Conservation (phyloP, 179 eudicot species). For the Dionaea muscipula region DNA sequence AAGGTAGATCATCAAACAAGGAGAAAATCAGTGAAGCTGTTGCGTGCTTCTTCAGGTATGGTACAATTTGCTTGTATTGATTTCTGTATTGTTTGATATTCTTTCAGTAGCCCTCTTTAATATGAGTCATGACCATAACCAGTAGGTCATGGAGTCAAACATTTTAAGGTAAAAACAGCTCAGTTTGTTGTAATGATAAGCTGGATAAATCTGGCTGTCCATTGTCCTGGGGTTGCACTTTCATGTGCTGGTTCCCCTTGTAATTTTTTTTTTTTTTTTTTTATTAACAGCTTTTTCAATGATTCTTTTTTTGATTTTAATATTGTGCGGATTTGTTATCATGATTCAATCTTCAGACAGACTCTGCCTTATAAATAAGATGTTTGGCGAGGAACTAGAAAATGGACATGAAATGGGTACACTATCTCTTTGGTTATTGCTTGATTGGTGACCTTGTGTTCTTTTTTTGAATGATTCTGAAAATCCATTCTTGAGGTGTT, state of each 20-base stretch:
- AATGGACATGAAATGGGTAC: background rate
- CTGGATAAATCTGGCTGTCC: too few species aligned
- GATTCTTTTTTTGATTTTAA: background rate
- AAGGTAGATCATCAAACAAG: conserved; percentile 35
- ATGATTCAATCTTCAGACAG: too few species aligned
- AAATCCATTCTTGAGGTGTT: too few species aligned
- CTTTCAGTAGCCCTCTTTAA: too few species aligned
- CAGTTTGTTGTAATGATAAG: too few species aligned
- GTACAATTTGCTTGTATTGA: background rate
- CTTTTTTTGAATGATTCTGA: too few species aligned
- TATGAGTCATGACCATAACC: too few species aligned
- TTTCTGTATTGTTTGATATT: too few species aligned
- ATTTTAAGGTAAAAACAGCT: too few species aligned
- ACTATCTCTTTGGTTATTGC: background rate
- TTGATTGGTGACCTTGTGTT: too few species aligned
- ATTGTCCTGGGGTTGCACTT: background rate
- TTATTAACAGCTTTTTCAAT: background rate
- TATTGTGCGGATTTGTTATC: too few species aligned
- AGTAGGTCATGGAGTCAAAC: too few species aligned
- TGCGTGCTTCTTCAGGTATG: conserved; percentile 80
- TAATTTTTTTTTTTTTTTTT: background rate
- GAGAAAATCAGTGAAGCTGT: conserved; percentile 74
- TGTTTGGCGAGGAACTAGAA: background rate
- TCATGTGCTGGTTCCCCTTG: background rate
- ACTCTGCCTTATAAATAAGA: background rate